These are phyloP conservation scores for Xylaria longipes DNA, from an alignment of 495 filamentous ascomycete species.

Conservation along the genomic window DNA sequence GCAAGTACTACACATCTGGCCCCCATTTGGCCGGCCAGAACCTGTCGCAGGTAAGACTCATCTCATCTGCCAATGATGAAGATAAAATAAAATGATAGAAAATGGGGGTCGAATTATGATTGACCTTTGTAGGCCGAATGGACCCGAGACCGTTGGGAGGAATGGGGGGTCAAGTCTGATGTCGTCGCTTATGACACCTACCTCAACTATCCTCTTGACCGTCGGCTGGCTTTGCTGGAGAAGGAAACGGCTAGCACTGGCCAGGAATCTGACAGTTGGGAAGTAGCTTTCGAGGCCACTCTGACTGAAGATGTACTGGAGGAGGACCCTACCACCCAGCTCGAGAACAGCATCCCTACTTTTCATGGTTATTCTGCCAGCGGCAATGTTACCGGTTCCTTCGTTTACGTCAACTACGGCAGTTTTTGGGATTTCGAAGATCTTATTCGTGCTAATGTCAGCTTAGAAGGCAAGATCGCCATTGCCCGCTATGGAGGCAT, in stretches of 20 bases:
- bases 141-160: constrained; percentile 84
- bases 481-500: constrained; percentile 84
- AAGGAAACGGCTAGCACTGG: constrained; percentile 39
- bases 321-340: constrained; percentile 77
- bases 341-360: constrained; percentile 79
- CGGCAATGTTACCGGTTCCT: constrained; percentile 83
- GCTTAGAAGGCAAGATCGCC: constrained; percentile 82
- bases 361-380: constrained; percentile 95
- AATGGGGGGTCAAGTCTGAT: constrained; percentile 75
- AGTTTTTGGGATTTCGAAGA: constrained; percentile 86
- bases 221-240: constrained; percentile 78
- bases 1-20: constrained; percentile 86
- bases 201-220: constrained; percentile 84
- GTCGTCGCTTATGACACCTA: constrained; percentile 89
- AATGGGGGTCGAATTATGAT: not conserved
- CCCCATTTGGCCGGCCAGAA: constrained; percentile 92
- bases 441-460: constrained; percentile 75
- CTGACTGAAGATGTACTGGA: constrained; percentile 87
- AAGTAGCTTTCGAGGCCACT: constrained; percentile 78
- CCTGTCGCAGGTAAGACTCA: constrained; percentile 57
- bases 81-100: not conserved
- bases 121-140: constrained; percentile 69
- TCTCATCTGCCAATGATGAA: not conserved
- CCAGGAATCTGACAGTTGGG: constrained; percentile 50
- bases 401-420: constrained; percentile 89